These are phyloP conservation scores for Waitea zeae DNA, from an alignment of 1,284 basidiomycete species.

Conservation along the genomic window DNA sequence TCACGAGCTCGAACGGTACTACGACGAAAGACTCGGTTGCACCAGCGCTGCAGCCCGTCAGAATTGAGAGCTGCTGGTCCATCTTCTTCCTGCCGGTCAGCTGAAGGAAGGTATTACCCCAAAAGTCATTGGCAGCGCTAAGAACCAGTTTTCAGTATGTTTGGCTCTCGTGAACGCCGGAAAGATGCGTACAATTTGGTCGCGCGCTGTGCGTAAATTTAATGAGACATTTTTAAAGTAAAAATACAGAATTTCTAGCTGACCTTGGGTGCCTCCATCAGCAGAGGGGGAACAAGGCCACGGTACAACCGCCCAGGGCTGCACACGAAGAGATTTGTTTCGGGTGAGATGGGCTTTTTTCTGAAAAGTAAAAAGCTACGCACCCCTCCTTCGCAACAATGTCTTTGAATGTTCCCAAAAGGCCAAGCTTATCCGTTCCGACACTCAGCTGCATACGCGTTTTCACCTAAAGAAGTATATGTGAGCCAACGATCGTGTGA, in stretches of 20 bases:
- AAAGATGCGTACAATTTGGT: constrained; percentile 69
- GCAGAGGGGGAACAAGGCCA: constrained; percentile 84
- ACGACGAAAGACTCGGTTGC: constrained; percentile 90
- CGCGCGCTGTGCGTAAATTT: constrained; percentile 44
- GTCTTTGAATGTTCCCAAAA: constrained; percentile 63
- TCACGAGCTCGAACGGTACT: constrained; percentile 94
- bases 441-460: constrained; percentile 95
- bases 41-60: constrained; percentile 89
- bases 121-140: constrained; percentile 82
- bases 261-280: constrained; percentile 87
- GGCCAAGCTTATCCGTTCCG: constrained; percentile 59
- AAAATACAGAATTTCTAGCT: neutral
- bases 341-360: no score
- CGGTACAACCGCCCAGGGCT: neutral
- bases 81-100: constrained; percentile 65
- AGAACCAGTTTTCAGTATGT: neutral
- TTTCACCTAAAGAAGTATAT: constrained; percentile 88
- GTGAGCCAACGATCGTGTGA: constrained; percentile 9
- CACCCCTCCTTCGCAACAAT: constrained; percentile 81
- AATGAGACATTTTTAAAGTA: neutral
- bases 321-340: constrained; percentile 2
- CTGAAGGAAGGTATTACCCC: constrained; percentile 65
- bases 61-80: constrained; percentile 71
- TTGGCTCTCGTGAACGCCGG: constrained; percentile 3
- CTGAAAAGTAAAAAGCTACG: constrained; percentile 18